phyloP scores from a whole-genome alignment of 768 basidiomycete species.

The Psilocybe cyanescens region DNA sequence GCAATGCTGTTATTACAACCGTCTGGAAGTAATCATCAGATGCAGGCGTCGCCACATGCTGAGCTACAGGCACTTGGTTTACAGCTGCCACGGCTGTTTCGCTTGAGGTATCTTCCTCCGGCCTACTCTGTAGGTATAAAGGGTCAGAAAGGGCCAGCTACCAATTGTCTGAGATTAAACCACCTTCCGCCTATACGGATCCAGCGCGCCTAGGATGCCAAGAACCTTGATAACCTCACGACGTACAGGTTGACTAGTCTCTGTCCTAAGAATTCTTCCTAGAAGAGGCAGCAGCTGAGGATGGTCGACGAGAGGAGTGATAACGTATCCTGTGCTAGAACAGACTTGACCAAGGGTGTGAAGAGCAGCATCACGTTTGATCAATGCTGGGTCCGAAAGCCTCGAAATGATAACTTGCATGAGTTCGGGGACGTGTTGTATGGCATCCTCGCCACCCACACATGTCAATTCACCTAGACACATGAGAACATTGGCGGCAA shows the following conservation, averaged over 20 bases:
- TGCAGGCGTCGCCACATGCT: conserved; percentile 59
- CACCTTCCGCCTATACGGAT: conserved; percentile 95
- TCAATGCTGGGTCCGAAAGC: conserved; percentile 85
- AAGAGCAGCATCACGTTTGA: conserved; percentile 93
- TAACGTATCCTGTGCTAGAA: conserved; percentile 94
- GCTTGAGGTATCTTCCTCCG: conserved; percentile 63
- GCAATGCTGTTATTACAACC: conserved; percentile 87
- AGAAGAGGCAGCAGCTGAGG: conserved; percentile 88
- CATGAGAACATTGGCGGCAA: conserved; percentile 91
- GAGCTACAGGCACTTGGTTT: conserved; percentile 71
- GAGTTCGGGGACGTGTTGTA: conserved; percentile 80
- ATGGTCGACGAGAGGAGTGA: conserved; percentile 87
- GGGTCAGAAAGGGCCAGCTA: conserved; percentile 7
- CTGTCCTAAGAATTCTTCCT: conserved; percentile 84
- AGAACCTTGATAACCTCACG: conserved; percentile 94
- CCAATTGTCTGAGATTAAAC: not conserved
- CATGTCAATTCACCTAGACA: conserved; percentile 93
- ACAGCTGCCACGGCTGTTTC: conserved; percentile 65
- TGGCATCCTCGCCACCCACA: conserved; percentile 92
- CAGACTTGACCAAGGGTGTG: conserved; percentile 95
- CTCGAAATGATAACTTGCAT: conserved; percentile 90
- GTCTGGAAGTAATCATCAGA: conserved; percentile 98
- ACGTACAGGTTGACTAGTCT: conserved; percentile 68
- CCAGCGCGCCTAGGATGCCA: conserved; percentile 93
- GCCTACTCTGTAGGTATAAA: conserved; percentile 46